Evolutionary conservation across 2,329 filamentous ascomycete genomes (phyloP).

Genomic region (Venturia nashicola): DNA sequence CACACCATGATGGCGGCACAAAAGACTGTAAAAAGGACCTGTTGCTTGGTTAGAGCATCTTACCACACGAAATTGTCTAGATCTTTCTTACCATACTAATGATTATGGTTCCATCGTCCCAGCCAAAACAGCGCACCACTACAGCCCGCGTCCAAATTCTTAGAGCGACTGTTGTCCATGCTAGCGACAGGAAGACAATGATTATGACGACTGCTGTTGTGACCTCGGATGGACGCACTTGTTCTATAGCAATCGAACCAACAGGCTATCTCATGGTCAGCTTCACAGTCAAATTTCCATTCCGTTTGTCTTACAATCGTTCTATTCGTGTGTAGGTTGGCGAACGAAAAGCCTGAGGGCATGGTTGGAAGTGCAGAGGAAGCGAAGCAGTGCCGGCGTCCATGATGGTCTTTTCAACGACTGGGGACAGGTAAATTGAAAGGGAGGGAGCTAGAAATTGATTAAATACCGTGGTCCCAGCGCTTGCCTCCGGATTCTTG

Average conservation of each 20-base stretch:
- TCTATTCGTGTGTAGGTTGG: not conserved
- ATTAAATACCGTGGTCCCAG: not conserved
- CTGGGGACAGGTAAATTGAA: not conserved
- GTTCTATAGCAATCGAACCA: not conserved
- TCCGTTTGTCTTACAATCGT: not conserved
- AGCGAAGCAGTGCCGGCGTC: not conserved
- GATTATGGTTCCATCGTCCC: constrained; percentile 31
- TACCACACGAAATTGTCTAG: not conserved
- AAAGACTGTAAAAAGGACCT: constrained; percentile 24
- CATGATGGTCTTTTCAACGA: not conserved
- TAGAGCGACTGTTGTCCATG: constrained; percentile 8
- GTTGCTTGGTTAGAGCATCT: not conserved
- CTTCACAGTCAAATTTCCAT: not conserved
- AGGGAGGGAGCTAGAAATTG: not conserved
- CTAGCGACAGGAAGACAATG: constrained; percentile 5
- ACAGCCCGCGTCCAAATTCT: constrained; percentile 3
- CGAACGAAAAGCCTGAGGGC: not conserved
- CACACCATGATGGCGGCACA: constrained; percentile 17
- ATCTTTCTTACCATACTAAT: constrained; percentile 21
- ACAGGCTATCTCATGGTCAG: not conserved
- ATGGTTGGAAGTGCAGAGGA: not conserved
- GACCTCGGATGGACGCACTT: not conserved
- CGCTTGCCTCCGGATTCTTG: not conserved
- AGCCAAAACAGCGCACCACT: constrained; percentile 19
- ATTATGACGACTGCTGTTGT: not conserved